Conservation (phyloP, 2,329 filamentous ascomycete species). For the Aspergillus jensenii region DNA sequence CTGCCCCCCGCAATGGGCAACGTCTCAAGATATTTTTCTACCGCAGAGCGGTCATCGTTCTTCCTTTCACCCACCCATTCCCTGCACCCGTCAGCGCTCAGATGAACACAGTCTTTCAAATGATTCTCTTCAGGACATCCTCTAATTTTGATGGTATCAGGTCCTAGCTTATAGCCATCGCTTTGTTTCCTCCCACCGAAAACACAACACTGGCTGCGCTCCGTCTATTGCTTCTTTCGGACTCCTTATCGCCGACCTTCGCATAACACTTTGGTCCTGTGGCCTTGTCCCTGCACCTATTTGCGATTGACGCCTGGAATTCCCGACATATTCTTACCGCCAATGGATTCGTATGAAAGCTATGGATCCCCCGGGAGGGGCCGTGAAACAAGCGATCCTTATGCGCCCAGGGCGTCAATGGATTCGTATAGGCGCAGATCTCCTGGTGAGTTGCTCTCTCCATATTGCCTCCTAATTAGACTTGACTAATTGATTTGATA, state of each 20-base stretch:
- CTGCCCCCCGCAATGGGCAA: neutral
- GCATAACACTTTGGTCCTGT: neutral
- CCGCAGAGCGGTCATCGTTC: slow-evolving; percentile 18
- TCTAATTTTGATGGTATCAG: slow-evolving; percentile 40
- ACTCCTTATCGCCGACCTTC: neutral
- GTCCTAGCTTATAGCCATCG: slow-evolving; percentile 33
- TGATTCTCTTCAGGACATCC: slow-evolving; percentile 24
- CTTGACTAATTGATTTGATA: neutral
- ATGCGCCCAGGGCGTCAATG: slow-evolving; percentile 30
- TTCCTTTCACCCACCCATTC: slow-evolving; percentile 24
- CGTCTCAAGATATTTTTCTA: slow-evolving; percentile 13
- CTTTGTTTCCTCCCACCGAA: slow-evolving; percentile 5
- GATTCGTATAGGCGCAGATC: slow-evolving; percentile 49
- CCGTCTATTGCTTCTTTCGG: neutral
- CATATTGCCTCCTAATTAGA: neutral
- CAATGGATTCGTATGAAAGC: slow-evolving; percentile 50
- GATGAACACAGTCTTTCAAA: slow-evolving; percentile 19
- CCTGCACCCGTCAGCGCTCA: slow-evolving; percentile 24
- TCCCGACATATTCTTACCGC: no score
- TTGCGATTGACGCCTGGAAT: neutral
- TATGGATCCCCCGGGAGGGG: slow-evolving; percentile 46
- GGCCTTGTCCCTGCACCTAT: neutral
- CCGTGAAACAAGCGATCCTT: slow-evolving; percentile 42
- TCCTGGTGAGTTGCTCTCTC: slow-evolving; percentile 39
- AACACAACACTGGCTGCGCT: neutral